Conservation (phyloP, 495 filamentous ascomycete genomes). For the Neurospora sp. region DNA sequence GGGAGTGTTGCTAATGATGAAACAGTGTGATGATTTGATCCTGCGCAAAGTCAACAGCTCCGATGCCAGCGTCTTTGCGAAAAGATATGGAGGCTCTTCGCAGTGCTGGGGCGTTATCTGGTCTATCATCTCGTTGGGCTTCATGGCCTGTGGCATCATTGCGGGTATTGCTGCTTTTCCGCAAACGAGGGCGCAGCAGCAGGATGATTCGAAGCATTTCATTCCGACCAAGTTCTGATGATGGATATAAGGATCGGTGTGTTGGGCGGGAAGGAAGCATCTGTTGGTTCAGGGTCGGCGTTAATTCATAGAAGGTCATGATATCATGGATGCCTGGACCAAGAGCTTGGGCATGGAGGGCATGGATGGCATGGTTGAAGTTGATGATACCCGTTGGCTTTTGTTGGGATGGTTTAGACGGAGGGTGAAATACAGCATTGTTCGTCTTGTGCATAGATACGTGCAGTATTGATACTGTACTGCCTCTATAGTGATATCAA, state of each 20-base stretch:
- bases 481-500: not conserved
- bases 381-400: not conserved
- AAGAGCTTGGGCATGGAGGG: not conserved
- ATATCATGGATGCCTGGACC: not conserved
- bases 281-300: not conserved
- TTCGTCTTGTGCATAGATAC: not conserved
- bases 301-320: not conserved
- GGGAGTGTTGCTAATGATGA: not conserved
- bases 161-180: slow-evolving; percentile 68
- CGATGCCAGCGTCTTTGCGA: slow-evolving; percentile 71
- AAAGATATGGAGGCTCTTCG: slow-evolving; percentile 67
- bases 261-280: not conserved
- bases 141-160: slow-evolving; percentile 63
- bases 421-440: not conserved
- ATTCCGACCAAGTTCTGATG: slow-evolving; percentile 35
- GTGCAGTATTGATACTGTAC: not conserved
- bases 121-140: slow-evolving; percentile 57
- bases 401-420: not conserved
- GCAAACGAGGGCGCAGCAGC: slow-evolving; percentile 54
- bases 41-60: slow-evolving; percentile 71
- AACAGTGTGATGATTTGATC: slow-evolving; percentile 68
- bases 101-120: slow-evolving; percentile 77
- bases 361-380: not conserved
- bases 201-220: slow-evolving; percentile 58
- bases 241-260: not conserved